Base-by-base conservation (phyloP, 495 filamentous ascomycete genomes). In the Gamarada debralockiae region DNA sequence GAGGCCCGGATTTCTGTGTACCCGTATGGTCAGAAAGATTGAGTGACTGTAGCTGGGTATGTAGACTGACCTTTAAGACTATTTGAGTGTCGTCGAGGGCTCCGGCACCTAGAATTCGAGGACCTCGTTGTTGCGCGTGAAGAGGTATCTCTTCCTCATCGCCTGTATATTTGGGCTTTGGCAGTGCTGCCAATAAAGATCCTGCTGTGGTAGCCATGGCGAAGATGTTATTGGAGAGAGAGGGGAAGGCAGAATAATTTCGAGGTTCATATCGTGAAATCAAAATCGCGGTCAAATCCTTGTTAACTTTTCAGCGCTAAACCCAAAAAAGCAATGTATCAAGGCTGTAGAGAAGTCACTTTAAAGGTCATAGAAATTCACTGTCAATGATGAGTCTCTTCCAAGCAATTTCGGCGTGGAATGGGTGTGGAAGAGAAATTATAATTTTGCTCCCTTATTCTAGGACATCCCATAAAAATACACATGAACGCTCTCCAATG, bases 151-250 rank as follows among this genome's bases (percentile, higher is more conserved):
- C 85, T 67, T 95, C 91, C 65, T 90, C 81, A 63, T 95, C 89
- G 45, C 86, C 88, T 14, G 78, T 84, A 65, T 96, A 92, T 67
- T 89, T 90, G 14, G 93, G 95, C 55, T 90, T 92, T 0, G 93
- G 93, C 13, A 98, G 78, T 38, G 86, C 82, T 65, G 84, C 85
- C 22, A 91, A 79, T 25, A 98, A 82, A 25, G 89, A 86, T 18
- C 85, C 78, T 45, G 86, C 81, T 64, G 92, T 77, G 37, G 80
- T 86, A 47, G 83, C 69, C 86, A 90, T 90, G 52, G 39, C 63
- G 14, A 43, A n/a, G n/a, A 42, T 55, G 53, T 51, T 36, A 38
- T 48, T 5, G 17, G 14, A 7, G 21, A 18, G 34, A 33, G 52
- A 45, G 22, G 34, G 24, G 25, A 34, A 10, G 34, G 42, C 12